Evolutionary conservation across 495 filamentous ascomycete genomes (phyloP).

Genomic region (Mytilinidion resinicola): DNA sequence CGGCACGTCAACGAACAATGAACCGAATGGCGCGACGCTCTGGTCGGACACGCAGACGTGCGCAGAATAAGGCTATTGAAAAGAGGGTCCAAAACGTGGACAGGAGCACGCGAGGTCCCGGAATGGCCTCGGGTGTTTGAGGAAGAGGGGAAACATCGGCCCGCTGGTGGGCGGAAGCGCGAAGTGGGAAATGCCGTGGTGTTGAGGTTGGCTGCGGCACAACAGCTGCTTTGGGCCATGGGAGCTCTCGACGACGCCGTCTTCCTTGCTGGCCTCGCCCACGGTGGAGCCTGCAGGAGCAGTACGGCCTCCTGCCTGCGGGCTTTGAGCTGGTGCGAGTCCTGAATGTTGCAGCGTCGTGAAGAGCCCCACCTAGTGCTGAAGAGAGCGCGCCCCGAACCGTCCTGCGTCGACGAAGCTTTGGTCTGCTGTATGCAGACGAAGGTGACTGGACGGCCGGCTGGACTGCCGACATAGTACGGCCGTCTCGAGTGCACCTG

Average conservation of each 20-base stretch:
- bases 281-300: too few species aligned
- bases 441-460: too few species aligned
- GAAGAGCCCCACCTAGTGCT: too few species aligned
- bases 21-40: conserved; percentile 1
- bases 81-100: conserved; percentile 3
- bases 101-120: neutral
- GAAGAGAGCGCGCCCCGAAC: too few species aligned
- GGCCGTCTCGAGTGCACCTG: too few species aligned
- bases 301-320: too few species aligned
- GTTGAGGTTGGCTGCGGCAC: neutral
- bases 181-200: neutral
- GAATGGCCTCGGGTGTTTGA: conserved; percentile 16
- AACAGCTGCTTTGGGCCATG: neutral
- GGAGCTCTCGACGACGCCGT: neutral
- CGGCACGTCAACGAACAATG: conserved; percentile 1
- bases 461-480: too few species aligned
- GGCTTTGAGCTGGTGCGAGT: too few species aligned
- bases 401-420: too few species aligned
- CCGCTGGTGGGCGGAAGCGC: conserved; percentile 3
- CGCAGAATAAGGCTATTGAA: conserved; percentile 5
- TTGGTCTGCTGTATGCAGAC: too few species aligned
- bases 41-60: conserved; percentile 12
- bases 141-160: conserved; percentile 13
- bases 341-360: too few species aligned
- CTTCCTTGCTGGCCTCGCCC: too few species aligned